Evolutionary conservation across 2,329 filamentous ascomycete species (phyloP), one percentile per base, ranked within the genome.

Genomic region (Penicillium olsonii): DNA sequence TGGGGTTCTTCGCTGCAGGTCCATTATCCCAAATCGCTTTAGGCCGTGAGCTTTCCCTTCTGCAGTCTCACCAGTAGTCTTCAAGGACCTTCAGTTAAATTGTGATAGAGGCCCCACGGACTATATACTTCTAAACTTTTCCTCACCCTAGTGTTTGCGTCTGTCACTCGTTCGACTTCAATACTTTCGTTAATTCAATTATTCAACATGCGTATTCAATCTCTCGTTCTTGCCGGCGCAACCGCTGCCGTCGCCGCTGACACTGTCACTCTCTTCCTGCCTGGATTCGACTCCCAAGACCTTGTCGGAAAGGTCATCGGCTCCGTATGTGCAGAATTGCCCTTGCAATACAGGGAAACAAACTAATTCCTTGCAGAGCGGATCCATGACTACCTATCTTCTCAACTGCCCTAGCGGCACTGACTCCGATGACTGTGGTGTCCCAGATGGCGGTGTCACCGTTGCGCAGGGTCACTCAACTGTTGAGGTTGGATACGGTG

Each of bases 171-270:
- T 45, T 45, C 29, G 20, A 29, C 24, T 19, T 15, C 20, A 18
- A 17, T 17, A 44, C 45, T 46, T 42, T 45, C 37, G 18, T 50
- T 45, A 14, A 38, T 14, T 10, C 17, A 42, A 17, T 19, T 17
- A 39, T 34, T 27, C 37, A 49, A 34, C 4, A 49, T 49, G 47
- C 47, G 35, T 26, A 11, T 49, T n/a, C 47, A 40, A 49, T 49
- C 47, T 20, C n/a, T 49, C 14, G 45, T 49, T 7, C 24, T 49
- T 26, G 47, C 35, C 12, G 29, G 47, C n/a, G 47, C 47, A 20
- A 49, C 47, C 26, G 17, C 39, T 14, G 47, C 47, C 5, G n/a
- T 45, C 22, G 47, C 47, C 14, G 37, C 42, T 17, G 35, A 49
- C 6, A 45, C 42, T 11, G 42, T 45, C 42, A 35, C 42, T 33